These are phyloP conservation scores for Daldinia vernicosa DNA, from an alignment of 495 filamentous ascomycete genomes.

Conservation along the genomic window DNA sequence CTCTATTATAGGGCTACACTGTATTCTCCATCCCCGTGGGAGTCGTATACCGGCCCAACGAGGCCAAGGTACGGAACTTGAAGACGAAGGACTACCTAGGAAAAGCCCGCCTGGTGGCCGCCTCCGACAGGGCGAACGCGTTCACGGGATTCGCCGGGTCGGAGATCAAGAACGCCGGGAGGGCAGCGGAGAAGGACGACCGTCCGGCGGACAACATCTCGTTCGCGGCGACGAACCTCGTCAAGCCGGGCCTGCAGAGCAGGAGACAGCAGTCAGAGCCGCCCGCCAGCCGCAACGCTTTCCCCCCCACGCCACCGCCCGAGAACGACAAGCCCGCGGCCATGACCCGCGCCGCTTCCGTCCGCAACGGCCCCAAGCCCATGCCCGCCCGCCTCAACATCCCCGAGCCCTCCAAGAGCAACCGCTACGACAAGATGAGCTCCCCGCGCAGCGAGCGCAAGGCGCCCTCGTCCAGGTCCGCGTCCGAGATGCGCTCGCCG, in stretches of 20 bases:
- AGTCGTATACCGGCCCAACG: conserved; percentile 92
- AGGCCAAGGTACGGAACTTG: conserved; percentile 97
- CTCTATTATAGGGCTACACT: conserved; percentile 79
- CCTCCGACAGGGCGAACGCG: conserved; percentile 79
- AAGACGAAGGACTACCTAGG: conserved; percentile 97
- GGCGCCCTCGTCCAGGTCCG: conserved; percentile 48
- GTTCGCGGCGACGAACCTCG: conserved; percentile 88
- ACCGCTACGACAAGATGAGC: conserved; percentile 58
- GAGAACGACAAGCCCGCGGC: conserved; percentile 71
- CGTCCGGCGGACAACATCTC: conserved; percentile 81
- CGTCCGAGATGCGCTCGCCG: conserved; percentile 54
- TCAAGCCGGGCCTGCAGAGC: conserved; percentile 81
- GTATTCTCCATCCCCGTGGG: conserved; percentile 99
- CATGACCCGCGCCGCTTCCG: conserved; percentile 61
- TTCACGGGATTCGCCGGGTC: conserved; percentile 80
- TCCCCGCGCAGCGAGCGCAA: conserved; percentile 57
- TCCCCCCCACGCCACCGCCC: conserved; percentile 95
- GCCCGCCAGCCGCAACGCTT: conserved; percentile 78
- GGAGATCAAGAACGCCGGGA: conserved; percentile 69
- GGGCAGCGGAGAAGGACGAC: conserved; percentile 67
- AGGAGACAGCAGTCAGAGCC: conserved; percentile 88
- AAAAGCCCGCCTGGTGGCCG: conserved; percentile 91
- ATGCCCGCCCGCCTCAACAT: conserved; percentile 64
- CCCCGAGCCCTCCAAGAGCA: conserved; percentile 55
- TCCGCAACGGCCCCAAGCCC: conserved; percentile 63